Evolutionary conservation across 139 green algal species (phyloP), one percentile per base, ranked within the genome.

Genomic region (Edaphochlamys debaryana): DNA sequence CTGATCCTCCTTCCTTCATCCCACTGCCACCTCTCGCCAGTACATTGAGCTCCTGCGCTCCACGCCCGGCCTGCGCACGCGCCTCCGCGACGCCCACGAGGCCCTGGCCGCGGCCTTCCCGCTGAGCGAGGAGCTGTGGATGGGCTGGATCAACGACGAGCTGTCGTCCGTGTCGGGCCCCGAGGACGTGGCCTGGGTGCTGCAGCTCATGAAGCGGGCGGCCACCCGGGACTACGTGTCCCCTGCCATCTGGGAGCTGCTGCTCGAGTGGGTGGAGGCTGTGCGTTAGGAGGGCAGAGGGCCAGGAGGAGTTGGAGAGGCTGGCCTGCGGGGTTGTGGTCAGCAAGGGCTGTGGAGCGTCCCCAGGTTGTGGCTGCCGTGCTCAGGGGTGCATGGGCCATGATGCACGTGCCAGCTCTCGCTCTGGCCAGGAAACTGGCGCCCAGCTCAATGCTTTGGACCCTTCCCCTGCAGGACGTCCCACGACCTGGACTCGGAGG

Each of bases 81-180:
- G 89, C 37, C 76, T 96, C 32, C 73, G 80, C 4, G 85, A 85
- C 25, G 95, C 93, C 0, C 80, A 95, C 37, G 74, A 93, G 69
- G 78, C 83, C 30, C 93, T 98, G 86, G 87, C 93, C 9, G 69
- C 86, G 2, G 77, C 66, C 22, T 98, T 96, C 69, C 95, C 95
- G 0, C 78, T 98, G n/a, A 90, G 81, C 50, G 94, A 96, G 74
- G 27, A 79, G 38, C 89, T 97, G 22, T 98, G 95, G 95, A 78
- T 94, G 74, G 93, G 94, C 23, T 98, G 94, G 95, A 72, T 98
- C 30, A 89, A 93, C 13, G 95, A 98, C 71, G 94, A 96, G 84
- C 77, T 94, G 66, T 62, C 73, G 56, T 36, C 19, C 1, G 36
- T 36, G 8, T 27, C 38, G 13, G 62, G 62, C 6, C 32, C 45